Base-by-base conservation (phyloP, 345 rosid species). In the Syzygium aromaticum region DNA sequence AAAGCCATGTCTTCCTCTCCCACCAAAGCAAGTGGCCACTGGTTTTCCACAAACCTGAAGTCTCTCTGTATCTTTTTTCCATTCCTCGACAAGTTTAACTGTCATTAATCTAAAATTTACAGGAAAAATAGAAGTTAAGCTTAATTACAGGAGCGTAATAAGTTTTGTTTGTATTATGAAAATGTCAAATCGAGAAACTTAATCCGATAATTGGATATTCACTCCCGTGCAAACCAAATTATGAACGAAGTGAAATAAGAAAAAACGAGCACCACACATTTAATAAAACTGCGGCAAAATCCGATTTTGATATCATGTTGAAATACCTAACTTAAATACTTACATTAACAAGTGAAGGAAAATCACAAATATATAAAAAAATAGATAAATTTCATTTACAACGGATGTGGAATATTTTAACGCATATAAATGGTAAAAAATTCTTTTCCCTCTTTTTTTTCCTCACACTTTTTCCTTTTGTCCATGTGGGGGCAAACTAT, bases 291-390 rank as follows among this genome's bases (percentile, higher is more conserved):
- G 5, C 16, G 33, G 22, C 11, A 64, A 7, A 9, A 30, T 2
- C 8, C 1, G 16, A 64, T 30, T 63, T 0, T 8, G 3, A 30
- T 64, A 30, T 3, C 21, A 0, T 3, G 17, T 63, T 14, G 38
- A 5, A 63, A 14, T 28, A 16, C 16, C 11, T 64, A 28, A 64
- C 9, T 1, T 17, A 30, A 64, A 64, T 28, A 16, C 2, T 64
- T 28, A 16, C 30, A 64, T 30, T 30, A 64, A 33, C 30, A 30
- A 15, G 43, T 16, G 77, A 30, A 16, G 5, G 3, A 8, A 64
- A 2, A 28, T 28, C 5, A 13, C 1, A 63, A 0, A 2, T 7
- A 28, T 28, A 8, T 14, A 14, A n/a, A 28, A 28, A 28, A 6
- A 3, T 7, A 28, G 3, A 30, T 63, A 63, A 15, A 8, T 63